Evolutionary conservation across 1,139 yeast species (phyloP), one percentile per base, ranked within the genome.

Genomic region (Magnusiomyces suaveolens): DNA sequence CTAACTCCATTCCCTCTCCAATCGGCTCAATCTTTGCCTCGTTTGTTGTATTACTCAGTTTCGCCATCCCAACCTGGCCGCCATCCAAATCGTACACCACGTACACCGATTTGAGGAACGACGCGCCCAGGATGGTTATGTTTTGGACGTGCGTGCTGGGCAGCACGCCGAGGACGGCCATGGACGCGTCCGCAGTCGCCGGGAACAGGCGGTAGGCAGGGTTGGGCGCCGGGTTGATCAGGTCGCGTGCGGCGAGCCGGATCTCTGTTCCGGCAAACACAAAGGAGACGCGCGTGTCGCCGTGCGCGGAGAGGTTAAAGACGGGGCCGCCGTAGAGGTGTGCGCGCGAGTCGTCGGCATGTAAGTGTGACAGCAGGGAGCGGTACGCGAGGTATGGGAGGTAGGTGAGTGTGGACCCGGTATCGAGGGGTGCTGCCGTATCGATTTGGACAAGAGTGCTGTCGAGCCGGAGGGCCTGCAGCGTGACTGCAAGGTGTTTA

Each of bases 201-300:
- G 63, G 62, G 14, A 61, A 54, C n/a, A 65, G 63, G 55, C 62
- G 65, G 23, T 70, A 63, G 43, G 79, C 62, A 12, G 84, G 80
- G 18, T 38, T 38, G 3, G 44, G 44, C 25, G 14, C 3, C 4
- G 44, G 44, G 16, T 20, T 41, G 25, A 21, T 20, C 25, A 41
- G 3, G 25, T 46, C 48, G 8, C 38, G 36, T 2, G 18, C 48
- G 12, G 14, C n/a, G 38, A 29, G 12, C 10, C 10, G 26, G 23
- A 46, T 46, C 48, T n/a, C 14, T 8, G 48, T 23, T 2, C 48
- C 48, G 6, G 21, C 2, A n/a, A 26, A 46, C 24, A n/a, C 18
- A 24, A 46, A 46, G 10, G 55, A 48, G 36, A 58, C 57, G 16
- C 56, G 55, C 21, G 43, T 49, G 23, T 54, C 59, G 18, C 59